Evolutionary conservation across 495 filamentous ascomycete genomes (phyloP).

Genomic region (Penicillium riverlandense): DNA sequence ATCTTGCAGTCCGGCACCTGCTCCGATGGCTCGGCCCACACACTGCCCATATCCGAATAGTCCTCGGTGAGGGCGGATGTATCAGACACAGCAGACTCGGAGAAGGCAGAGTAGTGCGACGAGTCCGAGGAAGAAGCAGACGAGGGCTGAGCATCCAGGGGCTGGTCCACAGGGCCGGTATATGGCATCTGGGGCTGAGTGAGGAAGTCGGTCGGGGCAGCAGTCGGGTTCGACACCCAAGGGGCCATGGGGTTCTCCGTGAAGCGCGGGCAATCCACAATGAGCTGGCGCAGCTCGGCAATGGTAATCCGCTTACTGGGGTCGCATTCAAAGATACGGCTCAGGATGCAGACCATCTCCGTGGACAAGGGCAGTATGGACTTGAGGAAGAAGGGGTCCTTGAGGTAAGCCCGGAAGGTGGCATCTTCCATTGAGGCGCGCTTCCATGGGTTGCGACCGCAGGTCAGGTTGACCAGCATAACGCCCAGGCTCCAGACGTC

Average conservation of each 20-base stretch:
- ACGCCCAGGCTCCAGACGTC: conserved; percentile 98
- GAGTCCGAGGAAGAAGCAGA: conserved; percentile 30
- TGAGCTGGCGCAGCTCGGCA: conserved; percentile 68
- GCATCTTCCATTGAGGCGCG: conserved; percentile 87
- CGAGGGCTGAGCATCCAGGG: conserved; percentile 31
- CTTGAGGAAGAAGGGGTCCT: conserved; percentile 80
- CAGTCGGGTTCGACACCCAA: conserved; percentile 21
- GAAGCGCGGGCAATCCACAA: conserved; percentile 69
- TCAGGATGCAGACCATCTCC: conserved; percentile 83
- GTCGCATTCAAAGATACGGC: conserved; percentile 83
- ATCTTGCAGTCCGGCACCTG: conserved; percentile 28
- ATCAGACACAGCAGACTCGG: conserved; percentile 36
- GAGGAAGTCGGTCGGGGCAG: conserved; percentile 20
- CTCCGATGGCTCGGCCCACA: conserved; percentile 31
- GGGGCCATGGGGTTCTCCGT: conserved; percentile 42
- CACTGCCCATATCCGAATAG: conserved; percentile 32
- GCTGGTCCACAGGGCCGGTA: conserved; percentile 18
- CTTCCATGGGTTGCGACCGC: conserved; percentile 98
- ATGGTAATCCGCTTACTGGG: conserved; percentile 82
- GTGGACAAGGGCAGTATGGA: conserved; percentile 88
- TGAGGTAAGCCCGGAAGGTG: conserved; percentile 87
- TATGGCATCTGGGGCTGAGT: conserved; percentile 23
- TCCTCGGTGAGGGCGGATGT: conserved; percentile 37
- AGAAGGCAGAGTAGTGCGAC: conserved; percentile 35
- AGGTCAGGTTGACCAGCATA: conserved; percentile 94